phyloP scores from a whole-genome alignment of 352 stramenopile genomes.

The Phytophthora litchii region DNA sequence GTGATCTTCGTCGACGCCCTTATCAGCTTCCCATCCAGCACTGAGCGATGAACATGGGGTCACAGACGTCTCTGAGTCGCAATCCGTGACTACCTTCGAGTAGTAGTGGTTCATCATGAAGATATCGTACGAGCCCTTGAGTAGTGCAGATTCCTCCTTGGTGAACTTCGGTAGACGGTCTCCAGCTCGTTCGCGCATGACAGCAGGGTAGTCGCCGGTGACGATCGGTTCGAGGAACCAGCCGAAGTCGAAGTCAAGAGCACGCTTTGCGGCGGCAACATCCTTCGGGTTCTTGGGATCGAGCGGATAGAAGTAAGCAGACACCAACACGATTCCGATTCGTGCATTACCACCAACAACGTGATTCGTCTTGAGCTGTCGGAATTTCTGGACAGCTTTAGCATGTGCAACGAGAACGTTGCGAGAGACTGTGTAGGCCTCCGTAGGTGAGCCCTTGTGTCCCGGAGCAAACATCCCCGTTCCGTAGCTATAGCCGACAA shows the following conservation, averaged over 20 bases:
- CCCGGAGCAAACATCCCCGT: conserved; percentile 50
- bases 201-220: conserved; percentile 90
- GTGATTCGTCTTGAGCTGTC: conserved; percentile 22
- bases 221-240: conserved; percentile 90
- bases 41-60: conserved; percentile 37
- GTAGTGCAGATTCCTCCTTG: conserved; percentile 56
- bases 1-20: conserved; percentile 51
- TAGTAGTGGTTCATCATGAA: conserved; percentile 95
- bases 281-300: conserved; percentile 49
- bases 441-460: conserved; percentile 32
- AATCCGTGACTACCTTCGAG: conserved; percentile 50
- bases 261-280: conserved; percentile 58
- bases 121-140: conserved; percentile 90
- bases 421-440: conserved; percentile 57
- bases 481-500: conserved; percentile 82
- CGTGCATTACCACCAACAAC: conserved; percentile 45
- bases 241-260: conserved; percentile 81
- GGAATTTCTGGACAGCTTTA: conserved; percentile 78
- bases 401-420: conserved; percentile 91
- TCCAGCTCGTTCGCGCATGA: conserved; percentile 86
- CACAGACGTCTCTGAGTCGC: conserved; percentile 32
- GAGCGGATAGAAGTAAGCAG: conserved; percentile 63
- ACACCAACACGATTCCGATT: conserved; percentile 90
- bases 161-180: conserved; percentile 89
- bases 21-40: conserved; percentile 47